phyloP scores from a whole-genome alignment of 2,329 filamentous ascomycete species.

The Beauveria sp. region DNA sequence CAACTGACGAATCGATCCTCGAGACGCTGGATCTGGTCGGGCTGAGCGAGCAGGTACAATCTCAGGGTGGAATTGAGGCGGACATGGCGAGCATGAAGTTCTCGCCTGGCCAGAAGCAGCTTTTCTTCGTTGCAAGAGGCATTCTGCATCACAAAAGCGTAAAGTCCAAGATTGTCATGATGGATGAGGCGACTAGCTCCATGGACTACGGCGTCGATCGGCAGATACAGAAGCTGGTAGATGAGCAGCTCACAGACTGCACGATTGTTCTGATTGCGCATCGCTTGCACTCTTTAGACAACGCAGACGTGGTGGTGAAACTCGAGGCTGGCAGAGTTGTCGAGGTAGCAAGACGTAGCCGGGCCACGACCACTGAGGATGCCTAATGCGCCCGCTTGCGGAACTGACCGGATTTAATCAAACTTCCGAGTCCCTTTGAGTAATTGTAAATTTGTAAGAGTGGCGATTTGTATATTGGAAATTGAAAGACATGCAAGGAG shows the following conservation, averaged over 20 bases:
- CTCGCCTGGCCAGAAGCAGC: not conserved
- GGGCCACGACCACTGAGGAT: too few relatives aligned
- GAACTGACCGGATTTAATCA: too few relatives aligned
- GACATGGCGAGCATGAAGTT: not conserved
- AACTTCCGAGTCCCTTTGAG: too few relatives aligned
- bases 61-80: not conserved
- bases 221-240: not conserved
- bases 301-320: not conserved
- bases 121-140: not conserved
- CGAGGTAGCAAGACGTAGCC: not conserved
- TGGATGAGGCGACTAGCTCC: constrained; percentile 3
- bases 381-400: too few relatives aligned
- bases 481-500: too few relatives aligned
- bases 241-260: not conserved
- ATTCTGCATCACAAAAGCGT: not conserved
- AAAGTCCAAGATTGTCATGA: not conserved
- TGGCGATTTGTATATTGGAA: too few relatives aligned
- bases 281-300: constrained; percentile 2
- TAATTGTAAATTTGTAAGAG: too few relatives aligned
- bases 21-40: not conserved
- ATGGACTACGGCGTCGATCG: not conserved
- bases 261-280: not conserved
- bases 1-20: not conserved
- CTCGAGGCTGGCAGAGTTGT: not conserved
- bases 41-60: constrained; percentile 11